Conservation (phyloP, 495 filamentous ascomycete species). For the Daldinia childiae region DNA sequence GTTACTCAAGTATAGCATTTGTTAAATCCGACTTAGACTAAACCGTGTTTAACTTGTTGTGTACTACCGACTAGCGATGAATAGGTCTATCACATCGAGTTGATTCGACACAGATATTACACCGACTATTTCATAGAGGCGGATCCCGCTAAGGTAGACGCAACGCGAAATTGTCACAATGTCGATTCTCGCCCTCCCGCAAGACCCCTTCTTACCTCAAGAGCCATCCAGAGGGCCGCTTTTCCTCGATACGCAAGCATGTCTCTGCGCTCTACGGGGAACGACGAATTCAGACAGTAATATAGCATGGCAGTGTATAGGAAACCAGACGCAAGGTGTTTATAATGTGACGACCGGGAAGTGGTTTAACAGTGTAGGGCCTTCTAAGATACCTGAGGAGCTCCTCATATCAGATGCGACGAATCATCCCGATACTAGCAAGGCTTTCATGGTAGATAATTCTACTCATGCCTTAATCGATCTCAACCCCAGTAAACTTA, state of each 20-base stretch:
- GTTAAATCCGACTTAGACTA: neutral
- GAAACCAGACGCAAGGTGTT: slow-evolving; percentile 46
- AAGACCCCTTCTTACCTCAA: slow-evolving; percentile 49
- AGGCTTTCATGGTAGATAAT: slow-evolving; percentile 31
- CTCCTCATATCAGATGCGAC: slow-evolving; percentile 45
- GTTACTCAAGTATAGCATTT: neutral
- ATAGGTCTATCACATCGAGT: neutral
- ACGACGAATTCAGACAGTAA: slow-evolving; percentile 3
- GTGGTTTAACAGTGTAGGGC: slow-evolving; percentile 50
- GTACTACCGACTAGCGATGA: neutral
- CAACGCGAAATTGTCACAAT: slow-evolving; percentile 1
- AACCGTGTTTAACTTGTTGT: neutral
- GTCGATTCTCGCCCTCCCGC: slow-evolving; percentile 24
- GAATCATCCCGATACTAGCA: slow-evolving; percentile 39
- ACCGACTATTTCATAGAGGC: neutral
- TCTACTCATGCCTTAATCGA: slow-evolving; percentile 22
- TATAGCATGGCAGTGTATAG: slow-evolving; percentile 52
- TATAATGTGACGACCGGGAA: slow-evolving; percentile 48
- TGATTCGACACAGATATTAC: neutral
- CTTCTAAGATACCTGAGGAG: slow-evolving; percentile 18
- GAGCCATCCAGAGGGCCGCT: slow-evolving; percentile 40
- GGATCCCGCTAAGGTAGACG: neutral
- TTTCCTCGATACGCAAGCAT: slow-evolving; percentile 54
- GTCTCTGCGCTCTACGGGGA: slow-evolving; percentile 49
- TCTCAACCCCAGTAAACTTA: slow-evolving; percentile 10